Base-by-base conservation (phyloP, 163 green algal genomes). In the Chloromonas sp. region DNA sequence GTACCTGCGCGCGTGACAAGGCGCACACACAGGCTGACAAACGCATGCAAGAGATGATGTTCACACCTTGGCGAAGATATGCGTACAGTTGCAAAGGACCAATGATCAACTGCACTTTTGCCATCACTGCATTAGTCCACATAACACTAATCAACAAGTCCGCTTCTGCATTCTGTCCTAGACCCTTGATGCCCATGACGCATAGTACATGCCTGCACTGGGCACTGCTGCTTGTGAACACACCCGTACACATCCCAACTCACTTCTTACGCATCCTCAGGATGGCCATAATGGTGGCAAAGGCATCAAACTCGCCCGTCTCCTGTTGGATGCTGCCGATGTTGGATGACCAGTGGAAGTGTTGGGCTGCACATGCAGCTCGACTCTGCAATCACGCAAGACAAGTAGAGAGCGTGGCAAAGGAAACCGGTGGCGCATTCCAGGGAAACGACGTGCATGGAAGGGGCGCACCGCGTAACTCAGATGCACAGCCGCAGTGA, bases 211-310 rank as follows among this genome's bases (percentile, higher is more conserved):
- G 36, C 36, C 36, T 36, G 36, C 36, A 36, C 36, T 36, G 36
- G 36, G 36, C 36, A 36, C 36, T 36, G 36, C 36, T 36, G 36
- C 36, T 36, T 36, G 36, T 36, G 36, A 36, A 36, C 36, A 36
- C 36, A 36, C 36, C 36, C 66, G 11, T 76, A 8, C 5, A 11
- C 8, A 76, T 76, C 66, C 66, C 5, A 11, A 76, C 79, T 82
- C 3, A 82, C 84, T 88, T 89, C 0, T 14, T 84, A 1, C 88
- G 84, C 88, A 91, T 88, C 78, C 85, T 85, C 71, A 91, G 82
- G 80, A 91, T 91, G 74, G 88, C 86, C 88, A 89, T 91, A 78
- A 91, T 91, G 58, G 88, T 89, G 82, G 86, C 82, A 71, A 89
- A 89, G 1, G 88, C 88, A 66, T 91, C 88, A 70, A 91, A 91